Percentiles rank a stretch among this genome's conserved stretches.
These are phyloP conservation scores for Phytophthora fragariaefolia DNA, from an alignment of 352 stramenopile species.

Conservation along the genomic window DNA sequence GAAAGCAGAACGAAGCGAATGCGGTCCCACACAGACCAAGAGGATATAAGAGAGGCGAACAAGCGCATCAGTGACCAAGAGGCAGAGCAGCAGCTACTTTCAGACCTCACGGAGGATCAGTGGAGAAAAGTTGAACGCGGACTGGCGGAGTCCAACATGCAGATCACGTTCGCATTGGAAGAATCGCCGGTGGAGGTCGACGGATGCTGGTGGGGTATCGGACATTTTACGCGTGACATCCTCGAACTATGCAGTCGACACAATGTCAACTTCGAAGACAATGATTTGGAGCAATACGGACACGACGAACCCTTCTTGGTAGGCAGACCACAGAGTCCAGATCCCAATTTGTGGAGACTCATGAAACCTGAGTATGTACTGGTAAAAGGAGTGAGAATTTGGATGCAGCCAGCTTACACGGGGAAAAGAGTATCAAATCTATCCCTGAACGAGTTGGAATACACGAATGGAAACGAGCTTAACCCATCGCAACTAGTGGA, in stretches of 20 bases:
- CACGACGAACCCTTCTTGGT: not conserved
- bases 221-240: not conserved
- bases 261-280: not conserved
- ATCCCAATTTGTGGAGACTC: not conserved
- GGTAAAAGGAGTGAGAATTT: not conserved
- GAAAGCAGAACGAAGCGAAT: too few relatives aligned
- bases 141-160: not conserved
- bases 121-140: not conserved
- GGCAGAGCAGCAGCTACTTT: too few relatives aligned
- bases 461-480: constrained; percentile 2
- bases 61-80: too few relatives aligned
- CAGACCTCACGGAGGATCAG: not conserved
- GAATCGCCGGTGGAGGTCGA: not conserved
- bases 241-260: not conserved
- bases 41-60: too few relatives aligned
- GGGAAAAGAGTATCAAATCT: not conserved
- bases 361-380: not conserved
- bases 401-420: constrained; percentile 7
- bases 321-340: not conserved
- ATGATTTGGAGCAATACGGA: not conserved
- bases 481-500: not conserved
- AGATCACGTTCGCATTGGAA: not conserved
- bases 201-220: not conserved
- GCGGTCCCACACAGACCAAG: too few relatives aligned
- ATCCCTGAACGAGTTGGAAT: constrained; percentile 1